These are phyloP conservation scores for Peniophora sp. DNA, from an alignment of 1,284 basidiomycete genomes.

Conservation along the genomic window DNA sequence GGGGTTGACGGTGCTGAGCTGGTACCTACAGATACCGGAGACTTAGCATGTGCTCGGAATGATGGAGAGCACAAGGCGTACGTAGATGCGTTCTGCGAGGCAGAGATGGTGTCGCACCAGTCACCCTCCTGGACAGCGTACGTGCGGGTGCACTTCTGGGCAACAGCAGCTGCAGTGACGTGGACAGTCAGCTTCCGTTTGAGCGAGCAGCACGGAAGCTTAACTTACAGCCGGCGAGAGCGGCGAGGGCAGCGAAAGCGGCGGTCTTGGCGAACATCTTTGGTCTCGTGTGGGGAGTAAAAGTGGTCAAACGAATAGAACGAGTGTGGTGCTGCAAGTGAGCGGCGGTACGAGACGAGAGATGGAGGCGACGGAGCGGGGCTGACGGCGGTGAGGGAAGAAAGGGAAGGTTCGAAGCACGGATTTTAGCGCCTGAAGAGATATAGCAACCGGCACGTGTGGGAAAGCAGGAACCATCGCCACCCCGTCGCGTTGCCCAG, in stretches of 20 bases:
- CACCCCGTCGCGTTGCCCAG: no score
- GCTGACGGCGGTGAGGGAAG: neutral
- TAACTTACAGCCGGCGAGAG: conserved; percentile 36
- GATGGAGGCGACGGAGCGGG: neutral
- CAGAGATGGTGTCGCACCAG: conserved; percentile 63
- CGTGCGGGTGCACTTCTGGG: conserved; percentile 43
- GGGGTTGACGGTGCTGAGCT: conserved; percentile 57
- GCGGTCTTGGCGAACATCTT: conserved; percentile 39
- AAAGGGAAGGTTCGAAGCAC: neutral
- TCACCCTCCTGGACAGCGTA: conserved; percentile 58
- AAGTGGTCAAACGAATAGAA: conserved; percentile 9
- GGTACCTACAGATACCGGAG: conserved; percentile 40
- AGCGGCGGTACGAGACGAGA: neutral
- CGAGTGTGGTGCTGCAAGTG: conserved; percentile 4
- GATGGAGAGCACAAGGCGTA: conserved; percentile 21
- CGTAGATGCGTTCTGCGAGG: conserved; percentile 58
- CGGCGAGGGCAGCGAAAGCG: conserved; percentile 32
- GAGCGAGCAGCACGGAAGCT: neutral
- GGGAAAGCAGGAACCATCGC: no score
- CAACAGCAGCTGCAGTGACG: conserved; percentile 28
- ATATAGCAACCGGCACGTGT: no score
- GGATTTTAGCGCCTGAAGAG: neutral
- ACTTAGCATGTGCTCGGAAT: conserved; percentile 2
- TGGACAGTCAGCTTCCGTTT: conserved; percentile 6
- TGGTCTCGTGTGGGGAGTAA: neutral